These are phyloP conservation scores for Suhomyces wounanorum DNA, from an alignment of 1,139 yeast genomes.

Conservation along the genomic window DNA sequence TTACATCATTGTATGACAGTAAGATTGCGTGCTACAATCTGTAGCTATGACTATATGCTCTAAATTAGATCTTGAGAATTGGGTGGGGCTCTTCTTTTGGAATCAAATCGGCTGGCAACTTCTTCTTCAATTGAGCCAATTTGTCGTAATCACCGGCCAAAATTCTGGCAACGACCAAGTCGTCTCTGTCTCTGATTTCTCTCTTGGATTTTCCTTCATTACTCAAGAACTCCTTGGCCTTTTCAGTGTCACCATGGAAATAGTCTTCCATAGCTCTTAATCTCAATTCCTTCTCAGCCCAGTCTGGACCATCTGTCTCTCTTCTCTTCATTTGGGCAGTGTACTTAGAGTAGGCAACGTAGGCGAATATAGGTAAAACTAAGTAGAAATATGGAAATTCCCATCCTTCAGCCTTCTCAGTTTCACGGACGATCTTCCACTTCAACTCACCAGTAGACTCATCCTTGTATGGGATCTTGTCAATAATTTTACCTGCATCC, in stretches of 20 bases:
- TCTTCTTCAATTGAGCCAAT: constrained; percentile 68
- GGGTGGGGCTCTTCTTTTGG: constrained; percentile 41
- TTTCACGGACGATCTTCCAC: constrained; percentile 78
- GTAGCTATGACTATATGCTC: constrained; percentile 12
- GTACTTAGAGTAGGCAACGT: constrained; percentile 47
- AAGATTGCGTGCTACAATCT: neutral
- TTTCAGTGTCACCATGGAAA: constrained; percentile 62
- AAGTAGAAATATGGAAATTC: constrained; percentile 73
- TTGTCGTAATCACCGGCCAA: constrained; percentile 84
- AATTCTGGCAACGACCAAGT: constrained; percentile 77
- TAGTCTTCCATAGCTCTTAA: constrained; percentile 72
- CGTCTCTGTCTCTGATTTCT: constrained; percentile 72
- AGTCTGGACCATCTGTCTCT: constrained; percentile 55
- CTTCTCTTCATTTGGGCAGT: constrained; percentile 48
- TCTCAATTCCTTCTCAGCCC: constrained; percentile 85
- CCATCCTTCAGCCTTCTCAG: constrained; percentile 83
- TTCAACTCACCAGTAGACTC: constrained; percentile 74
- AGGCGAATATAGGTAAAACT: constrained; percentile 61
- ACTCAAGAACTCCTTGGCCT: constrained; percentile 57
- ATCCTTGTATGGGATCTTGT: constrained; percentile 83
- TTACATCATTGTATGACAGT: constrained; percentile 2
- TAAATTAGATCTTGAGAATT: constrained; percentile 32
- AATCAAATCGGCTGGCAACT: constrained; percentile 43
- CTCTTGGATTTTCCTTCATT: constrained; percentile 58
- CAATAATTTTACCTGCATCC: constrained; percentile 70